Conservation (phyloP, 331 rosid genomes). For the Erythrophleum ivorense region DNA sequence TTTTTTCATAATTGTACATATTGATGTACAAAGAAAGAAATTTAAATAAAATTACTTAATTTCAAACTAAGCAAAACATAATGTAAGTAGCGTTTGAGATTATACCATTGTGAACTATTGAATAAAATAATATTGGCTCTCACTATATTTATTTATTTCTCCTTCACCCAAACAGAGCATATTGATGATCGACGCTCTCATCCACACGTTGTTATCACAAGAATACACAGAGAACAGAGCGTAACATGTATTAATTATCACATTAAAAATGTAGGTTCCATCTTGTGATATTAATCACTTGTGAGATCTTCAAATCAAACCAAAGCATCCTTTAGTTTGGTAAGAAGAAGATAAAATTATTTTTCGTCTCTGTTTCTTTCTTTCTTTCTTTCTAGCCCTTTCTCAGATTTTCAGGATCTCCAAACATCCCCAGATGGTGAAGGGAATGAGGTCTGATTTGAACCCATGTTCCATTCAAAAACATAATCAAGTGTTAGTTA, state of each 20-base stretch:
- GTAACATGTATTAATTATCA: too few species aligned
- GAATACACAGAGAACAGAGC: not conserved
- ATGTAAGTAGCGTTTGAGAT: too few species aligned
- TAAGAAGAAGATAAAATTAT: not conserved
- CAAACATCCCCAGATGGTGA: constrained; percentile 48
- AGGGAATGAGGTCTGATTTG: constrained; percentile 58
- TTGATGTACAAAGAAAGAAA: too few species aligned
- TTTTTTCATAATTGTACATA: not conserved
- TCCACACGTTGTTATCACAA: constrained; percentile 9
- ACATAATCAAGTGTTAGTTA: constrained; percentile 51
- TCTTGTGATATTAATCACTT: not conserved
- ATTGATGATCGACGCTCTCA: not conserved
- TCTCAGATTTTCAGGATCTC: constrained; percentile 23
- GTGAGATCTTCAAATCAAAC: not conserved
- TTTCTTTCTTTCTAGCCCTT: not conserved
- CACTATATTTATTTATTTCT: not conserved
- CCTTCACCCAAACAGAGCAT: not conserved
- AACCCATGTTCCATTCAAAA: constrained; percentile 51
- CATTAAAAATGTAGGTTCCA: too few species aligned
- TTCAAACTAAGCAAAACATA: too few species aligned
- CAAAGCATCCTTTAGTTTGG: constrained; percentile 37
- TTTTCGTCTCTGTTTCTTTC: not conserved
- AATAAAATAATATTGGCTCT: not conserved
- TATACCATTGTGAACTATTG: not conserved
- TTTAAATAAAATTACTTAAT: not conserved